Percentiles rank a stretch among this genome's conserved stretches.
These are phyloP conservation scores for Colletotrichum phormii DNA, from an alignment of 2,329 filamentous ascomycete species.

Conservation along the genomic window DNA sequence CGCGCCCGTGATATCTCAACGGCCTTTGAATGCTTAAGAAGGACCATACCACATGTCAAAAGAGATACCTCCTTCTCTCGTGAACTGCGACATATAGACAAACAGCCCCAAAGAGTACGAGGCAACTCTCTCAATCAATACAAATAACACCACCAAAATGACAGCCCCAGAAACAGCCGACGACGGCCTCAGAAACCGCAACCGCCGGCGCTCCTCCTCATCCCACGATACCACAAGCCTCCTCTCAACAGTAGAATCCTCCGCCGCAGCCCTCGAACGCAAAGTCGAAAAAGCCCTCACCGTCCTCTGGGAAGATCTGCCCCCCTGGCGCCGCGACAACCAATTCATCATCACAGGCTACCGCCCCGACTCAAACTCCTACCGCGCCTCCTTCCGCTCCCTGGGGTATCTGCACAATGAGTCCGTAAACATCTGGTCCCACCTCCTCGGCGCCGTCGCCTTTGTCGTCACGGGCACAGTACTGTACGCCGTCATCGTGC, in stretches of 20 bases:
- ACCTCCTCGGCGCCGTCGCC: constrained; percentile 72
- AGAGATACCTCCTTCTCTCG: neutral
- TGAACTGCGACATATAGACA: neutral
- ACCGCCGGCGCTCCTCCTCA: neutral
- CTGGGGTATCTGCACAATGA: constrained; percentile 70
- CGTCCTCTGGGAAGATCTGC: constrained; percentile 69
- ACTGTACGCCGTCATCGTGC: constrained; percentile 68
- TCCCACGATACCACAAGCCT: constrained; percentile 4
- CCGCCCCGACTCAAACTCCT: constrained; percentile 62
- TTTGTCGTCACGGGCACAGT: constrained; percentile 64
- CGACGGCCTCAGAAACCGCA: constrained; percentile 21
- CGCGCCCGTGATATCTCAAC: neutral
- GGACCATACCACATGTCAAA: neutral
- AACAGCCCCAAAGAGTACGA: neutral
- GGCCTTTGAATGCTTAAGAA: neutral
- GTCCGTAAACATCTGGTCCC: constrained; percentile 73
- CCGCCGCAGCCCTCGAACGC: constrained; percentile 45
- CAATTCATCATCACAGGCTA: constrained; percentile 66
- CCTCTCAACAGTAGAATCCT: constrained; percentile 43
- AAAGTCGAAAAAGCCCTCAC: constrained; percentile 56
- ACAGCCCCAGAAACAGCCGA: neutral
- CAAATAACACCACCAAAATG: neutral
- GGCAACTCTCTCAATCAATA: neutral
- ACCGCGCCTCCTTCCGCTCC: constrained; percentile 57
- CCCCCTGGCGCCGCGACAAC: constrained; percentile 71